Percentiles rank a stretch among this genome's conserved stretches.
These are phyloP conservation scores for Eimeria tenella DNA, from an alignment of 169 alveolate genomes.

Conservation along the genomic window DNA sequence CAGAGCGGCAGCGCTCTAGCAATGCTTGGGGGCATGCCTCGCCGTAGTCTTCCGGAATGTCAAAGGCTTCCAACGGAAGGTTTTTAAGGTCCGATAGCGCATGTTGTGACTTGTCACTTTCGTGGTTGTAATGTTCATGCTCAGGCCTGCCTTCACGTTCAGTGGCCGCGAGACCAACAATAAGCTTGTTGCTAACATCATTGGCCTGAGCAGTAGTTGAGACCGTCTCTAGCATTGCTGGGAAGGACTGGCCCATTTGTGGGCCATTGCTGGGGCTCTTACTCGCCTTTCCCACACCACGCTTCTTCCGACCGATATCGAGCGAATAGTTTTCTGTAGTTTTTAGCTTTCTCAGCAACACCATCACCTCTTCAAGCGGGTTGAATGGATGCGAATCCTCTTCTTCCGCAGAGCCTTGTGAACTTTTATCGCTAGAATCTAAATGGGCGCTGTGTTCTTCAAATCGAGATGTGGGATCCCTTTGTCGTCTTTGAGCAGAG, in stretches of 20 bases:
- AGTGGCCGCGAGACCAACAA: background rate
- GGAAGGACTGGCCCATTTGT: background rate
- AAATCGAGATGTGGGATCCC: background rate
- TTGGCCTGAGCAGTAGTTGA: background rate
- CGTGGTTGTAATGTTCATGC: background rate
- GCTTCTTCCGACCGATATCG: background rate
- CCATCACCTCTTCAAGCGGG: conserved; percentile 61
- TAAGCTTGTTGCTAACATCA: background rate
- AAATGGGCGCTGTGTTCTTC: background rate
- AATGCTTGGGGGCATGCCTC: conserved; percentile 53
- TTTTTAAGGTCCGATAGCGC: conserved; percentile 4
- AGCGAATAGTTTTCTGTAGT: conserved; percentile 32
- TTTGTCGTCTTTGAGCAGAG: background rate
- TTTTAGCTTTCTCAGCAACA: conserved; percentile 41
- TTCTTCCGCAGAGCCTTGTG: conserved; percentile 52
- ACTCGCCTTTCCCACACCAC: background rate
- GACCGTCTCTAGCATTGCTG: conserved; percentile 13
- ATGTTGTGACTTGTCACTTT: background rate
- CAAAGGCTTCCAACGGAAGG: conserved; percentile 67
- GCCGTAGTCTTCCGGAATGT: conserved; percentile 69
- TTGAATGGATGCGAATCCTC: conserved; percentile 39
- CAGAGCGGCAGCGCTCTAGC: conserved; percentile 59
- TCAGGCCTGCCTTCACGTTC: background rate
- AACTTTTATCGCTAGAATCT: background rate
- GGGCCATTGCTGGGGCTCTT: background rate